A percentile compares a stretch with the other conserved stretches of the same genome.
Conservation (phyloP, 768 basidiomycete species). For the Rossbeevera mucosa region DNA sequence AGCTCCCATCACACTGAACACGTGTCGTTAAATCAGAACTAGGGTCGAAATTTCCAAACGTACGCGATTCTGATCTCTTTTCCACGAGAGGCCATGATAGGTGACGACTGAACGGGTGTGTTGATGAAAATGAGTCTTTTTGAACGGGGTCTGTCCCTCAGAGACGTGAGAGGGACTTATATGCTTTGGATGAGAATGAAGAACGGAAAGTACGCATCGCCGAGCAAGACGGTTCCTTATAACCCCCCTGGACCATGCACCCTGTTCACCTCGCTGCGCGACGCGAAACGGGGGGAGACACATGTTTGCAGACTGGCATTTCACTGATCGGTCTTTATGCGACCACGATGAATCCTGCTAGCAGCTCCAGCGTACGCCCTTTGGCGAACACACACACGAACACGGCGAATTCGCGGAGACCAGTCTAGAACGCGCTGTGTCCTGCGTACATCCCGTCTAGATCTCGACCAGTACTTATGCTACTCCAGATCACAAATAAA, state of each 20-base stretch:
- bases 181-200: not conserved
- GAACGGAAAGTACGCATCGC: not conserved
- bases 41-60: not conserved
- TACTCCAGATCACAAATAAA: constrained; percentile 11
- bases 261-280: constrained; percentile 12
- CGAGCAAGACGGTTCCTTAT: constrained; percentile 11
- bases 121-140: not conserved
- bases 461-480: constrained; percentile 11
- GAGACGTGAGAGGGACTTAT: not conserved
- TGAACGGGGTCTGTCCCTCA: not conserved
- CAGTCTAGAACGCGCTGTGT: constrained; percentile 1
- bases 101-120: not conserved
- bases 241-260: constrained; percentile 12
- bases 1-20: constrained; percentile 29
- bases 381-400: too few species aligned
- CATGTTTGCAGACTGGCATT: constrained; percentile 18
- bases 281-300: constrained; percentile 4
- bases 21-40: not conserved
- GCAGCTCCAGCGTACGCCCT: not conserved
- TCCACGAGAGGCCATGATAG: constrained; percentile 23
- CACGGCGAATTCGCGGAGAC: constrained; percentile 19
- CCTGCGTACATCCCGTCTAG: constrained; percentile 11
- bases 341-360: constrained; percentile 26
- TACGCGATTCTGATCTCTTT: constrained; percentile 34
- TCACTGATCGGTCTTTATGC: constrained; percentile 24